Base-by-base conservation (phyloP, 345 rosid genomes). In the Citrus hindsii region DNA sequence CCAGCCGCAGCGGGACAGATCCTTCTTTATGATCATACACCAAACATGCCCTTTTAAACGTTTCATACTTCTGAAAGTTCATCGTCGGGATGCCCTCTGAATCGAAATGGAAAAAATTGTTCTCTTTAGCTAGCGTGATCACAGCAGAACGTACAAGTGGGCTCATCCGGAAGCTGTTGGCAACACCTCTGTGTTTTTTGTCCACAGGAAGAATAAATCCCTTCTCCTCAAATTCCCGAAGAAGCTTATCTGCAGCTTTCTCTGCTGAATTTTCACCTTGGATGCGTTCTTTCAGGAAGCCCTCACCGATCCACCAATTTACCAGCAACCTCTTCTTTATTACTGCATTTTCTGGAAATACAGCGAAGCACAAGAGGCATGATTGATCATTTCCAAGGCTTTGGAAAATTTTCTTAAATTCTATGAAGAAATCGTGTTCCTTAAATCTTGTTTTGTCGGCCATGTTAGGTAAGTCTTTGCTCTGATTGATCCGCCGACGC, bases 271-370 rank as follows among this genome's bases (percentile, higher is more conserved):
- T 18, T 18, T 19, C 58, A 18, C 22, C 22, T 5, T 53, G 21
- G 9, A 14, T 16, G 12, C n/a, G 40, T 46, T 2, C 0, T 1
- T 35, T 84, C 62, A 66, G 40, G 16, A 90, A 42, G 13, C 79
- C 78, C 81, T 92, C 91, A 38, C 89, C 96, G 6, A 86, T 73
- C 90, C 91, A 90, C 92, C 90, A 90, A 51, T 84, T 76, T 72
- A 83, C 83, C 66, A 90, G 74, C 77, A 84, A 61, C 55, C 88
- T 86, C 73, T 84, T 88, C 19, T 83, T 85, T 18, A 89, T 77
- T 74, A 79, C 86, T 9, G 83, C 85, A 32, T 85, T 80, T 75
- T 86, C 85, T 0, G 92, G 90, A 79, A 90, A 90, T 32, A 85
- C 79, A 9, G 85, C 79, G 7, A 87, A 90, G 64, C 80, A 85